Percentiles rank a stretch among this genome's conserved stretches.
These are phyloP conservation scores for Stenogyne calaminthoides DNA, from an alignment of 305 asterid species.

Conservation along the genomic window DNA sequence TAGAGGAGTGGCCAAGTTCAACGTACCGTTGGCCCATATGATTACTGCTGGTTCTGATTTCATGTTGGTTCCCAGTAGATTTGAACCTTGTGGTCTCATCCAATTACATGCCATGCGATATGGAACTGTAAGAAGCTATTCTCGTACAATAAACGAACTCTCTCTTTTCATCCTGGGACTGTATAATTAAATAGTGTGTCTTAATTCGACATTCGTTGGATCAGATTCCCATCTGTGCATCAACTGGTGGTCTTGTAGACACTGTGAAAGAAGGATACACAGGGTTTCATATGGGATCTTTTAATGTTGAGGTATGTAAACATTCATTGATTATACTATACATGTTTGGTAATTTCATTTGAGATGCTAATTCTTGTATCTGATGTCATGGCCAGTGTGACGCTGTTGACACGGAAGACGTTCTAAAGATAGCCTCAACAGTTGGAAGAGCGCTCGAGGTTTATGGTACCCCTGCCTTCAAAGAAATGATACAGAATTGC, in stretches of 20 bases:
- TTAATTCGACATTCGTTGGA: slow-evolving; percentile 22
- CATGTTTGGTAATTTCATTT: background rate
- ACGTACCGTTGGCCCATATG: slow-evolving; percentile 80
- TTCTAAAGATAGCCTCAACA: slow-evolving; percentile 55
- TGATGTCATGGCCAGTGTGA: slow-evolving; percentile 60
- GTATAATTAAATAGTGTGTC: background rate
- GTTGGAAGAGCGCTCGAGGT: slow-evolving; percentile 64
- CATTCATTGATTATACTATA: background rate
- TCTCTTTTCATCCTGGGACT: background rate
- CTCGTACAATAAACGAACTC: background rate
- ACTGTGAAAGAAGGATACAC: slow-evolving; percentile 87
- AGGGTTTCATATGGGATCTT: slow-evolving; percentile 94
- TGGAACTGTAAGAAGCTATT: slow-evolving; percentile 69
- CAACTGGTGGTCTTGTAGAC: slow-evolving; percentile 97
- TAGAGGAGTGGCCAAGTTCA: slow-evolving; percentile 83
- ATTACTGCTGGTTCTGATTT: slow-evolving; percentile 86
- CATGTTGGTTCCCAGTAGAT: slow-evolving; percentile 87
- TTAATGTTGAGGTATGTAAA: slow-evolving; percentile 64
- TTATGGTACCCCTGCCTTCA: slow-evolving; percentile 54
- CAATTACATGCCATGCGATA: slow-evolving; percentile 96
- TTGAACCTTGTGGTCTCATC: slow-evolving; percentile 96
- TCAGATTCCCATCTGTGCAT: slow-evolving; percentile 82
- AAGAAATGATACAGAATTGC: slow-evolving; percentile 80
- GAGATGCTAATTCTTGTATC: background rate
- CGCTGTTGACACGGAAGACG: slow-evolving; percentile 67